A percentile compares a stretch with the other conserved stretches of the same genome.
Conservation (phyloP, 2,329 filamentous ascomycete genomes). For the Trichothecium roseum region DNA sequence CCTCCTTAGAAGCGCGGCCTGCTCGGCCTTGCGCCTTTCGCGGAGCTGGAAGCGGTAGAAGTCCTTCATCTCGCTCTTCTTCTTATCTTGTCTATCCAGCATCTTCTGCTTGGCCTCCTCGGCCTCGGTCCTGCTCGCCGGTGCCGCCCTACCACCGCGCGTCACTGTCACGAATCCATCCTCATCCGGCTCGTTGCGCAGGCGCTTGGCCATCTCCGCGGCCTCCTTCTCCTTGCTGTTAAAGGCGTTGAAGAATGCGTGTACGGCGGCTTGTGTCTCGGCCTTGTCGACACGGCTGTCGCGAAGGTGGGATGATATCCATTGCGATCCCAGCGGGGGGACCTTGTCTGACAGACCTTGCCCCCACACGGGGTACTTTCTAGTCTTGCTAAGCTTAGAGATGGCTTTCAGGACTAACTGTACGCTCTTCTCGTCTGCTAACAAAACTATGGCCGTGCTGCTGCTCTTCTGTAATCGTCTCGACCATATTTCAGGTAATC, state of each 20-base stretch:
- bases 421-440: conserved; percentile 74
- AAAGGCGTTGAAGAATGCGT: conserved; percentile 81
- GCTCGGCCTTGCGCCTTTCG: conserved; percentile 67
- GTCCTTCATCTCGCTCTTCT: conserved; percentile 53
- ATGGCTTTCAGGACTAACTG: conserved; percentile 68
- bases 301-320: conserved; percentile 56
- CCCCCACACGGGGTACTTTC: conserved; percentile 59
- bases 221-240: conserved; percentile 58
- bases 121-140: conserved; percentile 63
- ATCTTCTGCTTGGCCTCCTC: conserved; percentile 48
- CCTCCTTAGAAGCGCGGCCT: conserved; percentile 54
- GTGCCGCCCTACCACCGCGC: conserved; percentile 63
- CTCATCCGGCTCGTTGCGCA: conserved; percentile 75
- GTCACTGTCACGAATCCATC: conserved; percentile 94
- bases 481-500: conserved; percentile 65
- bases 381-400: conserved; percentile 48
- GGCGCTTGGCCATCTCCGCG: conserved; percentile 48
- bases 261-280: conserved; percentile 61
- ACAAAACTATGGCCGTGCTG: conserved; percentile 67
- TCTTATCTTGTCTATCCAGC: conserved; percentile 52
- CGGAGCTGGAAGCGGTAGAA: conserved; percentile 80
- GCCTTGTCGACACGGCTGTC: conserved; percentile 60
- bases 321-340: conserved; percentile 45
- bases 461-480: conserved; percentile 61
- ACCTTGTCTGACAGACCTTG: conserved; percentile 45